phyloP scores from a whole-genome alignment of 495 filamentous ascomycete genomes.

The Penicillium robsamsonii region DNA sequence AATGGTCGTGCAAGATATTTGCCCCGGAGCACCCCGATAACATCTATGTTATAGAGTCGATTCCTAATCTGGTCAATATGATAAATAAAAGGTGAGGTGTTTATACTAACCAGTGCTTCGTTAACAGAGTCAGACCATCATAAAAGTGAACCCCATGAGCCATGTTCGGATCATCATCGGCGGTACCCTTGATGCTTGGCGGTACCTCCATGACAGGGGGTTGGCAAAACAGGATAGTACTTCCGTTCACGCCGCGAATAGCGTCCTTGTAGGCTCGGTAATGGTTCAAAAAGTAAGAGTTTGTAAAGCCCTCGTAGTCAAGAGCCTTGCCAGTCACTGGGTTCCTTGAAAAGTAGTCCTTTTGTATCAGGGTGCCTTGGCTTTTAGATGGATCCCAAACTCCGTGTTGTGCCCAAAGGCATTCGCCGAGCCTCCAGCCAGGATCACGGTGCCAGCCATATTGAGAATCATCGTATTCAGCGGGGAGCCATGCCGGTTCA shows the following conservation, averaged over 20 bases:
- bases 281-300: constrained; percentile 82
- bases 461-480: constrained; percentile 73
- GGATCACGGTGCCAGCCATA: constrained; percentile 91
- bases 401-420: constrained; percentile 94
- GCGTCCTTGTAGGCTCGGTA: constrained; percentile 73
- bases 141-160: constrained; percentile 95
- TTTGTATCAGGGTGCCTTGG: constrained; percentile 71
- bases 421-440: constrained; percentile 87
- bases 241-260: constrained; percentile 70
- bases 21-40: constrained; percentile 86
- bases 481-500: constrained; percentile 76
- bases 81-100: constrained; percentile 2
- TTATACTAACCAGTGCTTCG: constrained; percentile 79
- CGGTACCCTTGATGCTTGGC: constrained; percentile 79
- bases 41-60: constrained; percentile 91
- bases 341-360: constrained; percentile 83
- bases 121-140: constrained; percentile 93
- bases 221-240: constrained; percentile 86
- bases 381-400: constrained; percentile 76
- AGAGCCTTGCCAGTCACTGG: constrained; percentile 67
- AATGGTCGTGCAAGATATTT: constrained; percentile 84
- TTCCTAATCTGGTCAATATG: constrained; percentile 53
- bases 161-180: constrained; percentile 85
- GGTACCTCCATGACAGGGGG: constrained; percentile 90
- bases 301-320: constrained; percentile 81